Base-by-base conservation (phyloP, 495 filamentous ascomycete genomes). In the Chlorociboria aeruginascens region DNA sequence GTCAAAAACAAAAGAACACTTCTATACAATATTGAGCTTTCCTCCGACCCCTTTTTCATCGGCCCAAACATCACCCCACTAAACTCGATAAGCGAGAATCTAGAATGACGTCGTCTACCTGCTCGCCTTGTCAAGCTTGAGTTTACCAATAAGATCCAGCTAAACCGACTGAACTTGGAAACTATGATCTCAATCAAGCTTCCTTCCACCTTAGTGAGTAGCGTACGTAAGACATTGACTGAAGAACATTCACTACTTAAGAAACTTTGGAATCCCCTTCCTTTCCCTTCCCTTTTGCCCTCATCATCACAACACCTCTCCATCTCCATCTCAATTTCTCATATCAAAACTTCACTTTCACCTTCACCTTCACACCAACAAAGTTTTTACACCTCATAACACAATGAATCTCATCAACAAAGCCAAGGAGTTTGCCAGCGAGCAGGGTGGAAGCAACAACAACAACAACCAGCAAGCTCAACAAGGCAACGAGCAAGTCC, bases 321-420 rank as follows among this genome's bases (percentile, higher is more conserved):
- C n/a, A 10, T 39, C 8, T n/a, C 8, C 13, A 39, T 39, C 13
- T 2, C 3, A 49, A 46, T n/a, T n/a, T n/a, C n/a, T n/a, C n/a
- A n/a, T n/a, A n/a, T n/a, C n/a, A 10, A 32, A 33, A 16, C 34
- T 16, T 12, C 32, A 14, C 32, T 31, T 33, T 14, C 32, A 47
- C 32, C 11, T 12, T 32, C 2, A 36, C 40, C 7, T 30, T 13
- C 7, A 41, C 16, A 25, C n/a, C 9, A 41, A 41, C 17, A 41
- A 41, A 3, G n/a, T n/a, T 14, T 11, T 11, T 6, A 36, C 2
- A 11, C 33, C 33, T 14, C 33, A 36, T 14, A 36, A 34, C 43
- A 62, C 8, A 43, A 71, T 71, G 68, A 65, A 68, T 43, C 55
- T 68, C 49, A 40, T 71, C 48, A 61, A 63, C 49, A 66, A 69